Evolutionary conservation across 108 stramenopile species (phyloP).

Genomic region (Nannochloropsis oceanica): DNA sequence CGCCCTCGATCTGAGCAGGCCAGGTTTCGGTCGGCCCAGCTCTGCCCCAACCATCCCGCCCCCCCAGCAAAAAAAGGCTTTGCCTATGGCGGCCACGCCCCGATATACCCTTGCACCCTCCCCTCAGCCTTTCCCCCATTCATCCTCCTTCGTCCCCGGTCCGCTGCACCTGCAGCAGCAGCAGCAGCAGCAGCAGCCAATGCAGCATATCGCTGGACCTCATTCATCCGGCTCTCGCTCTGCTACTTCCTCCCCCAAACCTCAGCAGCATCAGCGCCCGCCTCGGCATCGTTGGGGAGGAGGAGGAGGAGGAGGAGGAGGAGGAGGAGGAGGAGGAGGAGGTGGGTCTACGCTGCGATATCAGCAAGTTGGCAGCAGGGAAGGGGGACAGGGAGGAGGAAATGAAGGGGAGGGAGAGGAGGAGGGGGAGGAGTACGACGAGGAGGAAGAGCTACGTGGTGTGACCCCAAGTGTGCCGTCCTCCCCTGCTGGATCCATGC

Average conservation of each 20-base stretch:
- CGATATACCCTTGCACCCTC: neutral
- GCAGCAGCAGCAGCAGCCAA: too few species aligned
- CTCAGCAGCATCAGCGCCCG: too few species aligned
- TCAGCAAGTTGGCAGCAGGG: neutral
- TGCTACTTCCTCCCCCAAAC: too few species aligned
- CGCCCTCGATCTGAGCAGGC: neutral
- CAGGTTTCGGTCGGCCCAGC: neutral
- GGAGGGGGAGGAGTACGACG: neutral
- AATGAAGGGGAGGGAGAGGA: neutral
- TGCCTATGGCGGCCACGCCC: neutral
- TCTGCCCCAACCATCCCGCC: neutral
- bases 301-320: neutral
- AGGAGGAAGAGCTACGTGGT: neutral
- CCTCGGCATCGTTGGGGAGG: too few species aligned
- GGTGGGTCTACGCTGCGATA: neutral
- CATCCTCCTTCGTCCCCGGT: too few species aligned
- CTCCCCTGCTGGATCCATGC: neutral
- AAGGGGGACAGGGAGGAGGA: neutral
- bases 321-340: neutral
- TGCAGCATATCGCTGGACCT: too few species aligned
- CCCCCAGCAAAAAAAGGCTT: neutral
- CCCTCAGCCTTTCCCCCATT: neutral
- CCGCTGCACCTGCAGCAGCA: too few species aligned
- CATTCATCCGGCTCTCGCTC: too few species aligned
- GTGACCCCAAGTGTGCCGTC: neutral